These are phyloP conservation scores for Radiomyces spectabilis DNA, from an alignment of 192 early-diverging fungal genomes.

Conservation along the genomic window DNA sequence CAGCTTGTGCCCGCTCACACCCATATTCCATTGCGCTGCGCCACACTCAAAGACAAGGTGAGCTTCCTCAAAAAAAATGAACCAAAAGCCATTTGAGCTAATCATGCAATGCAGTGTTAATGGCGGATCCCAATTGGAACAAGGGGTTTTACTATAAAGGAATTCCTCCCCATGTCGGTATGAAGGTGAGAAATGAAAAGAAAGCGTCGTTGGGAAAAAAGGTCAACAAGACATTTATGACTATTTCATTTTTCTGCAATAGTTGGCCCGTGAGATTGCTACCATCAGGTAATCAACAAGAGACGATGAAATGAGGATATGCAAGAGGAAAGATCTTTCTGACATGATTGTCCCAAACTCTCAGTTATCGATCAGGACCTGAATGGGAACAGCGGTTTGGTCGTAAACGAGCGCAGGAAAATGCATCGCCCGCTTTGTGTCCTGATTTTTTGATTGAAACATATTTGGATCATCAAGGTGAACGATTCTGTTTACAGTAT, in stretches of 20 bases:
- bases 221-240: not conserved
- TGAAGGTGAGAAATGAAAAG: constrained; percentile 55
- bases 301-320: too few relatives aligned
- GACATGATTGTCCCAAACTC: too few relatives aligned
- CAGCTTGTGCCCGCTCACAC: constrained; percentile 88
- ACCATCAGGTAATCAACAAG: constrained; percentile 71
- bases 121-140: constrained; percentile 95
- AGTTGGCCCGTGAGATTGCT: constrained; percentile 86
- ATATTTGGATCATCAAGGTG: constrained; percentile 95
- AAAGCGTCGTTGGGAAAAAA: not conserved
- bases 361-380: constrained; percentile 87
- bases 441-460: constrained; percentile 95
- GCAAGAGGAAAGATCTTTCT: too few relatives aligned
- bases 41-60: constrained; percentile 87
- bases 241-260: not conserved
- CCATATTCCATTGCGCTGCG: constrained; percentile 94
- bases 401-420: constrained; percentile 65
- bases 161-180: constrained; percentile 83
- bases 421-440: constrained; percentile 71
- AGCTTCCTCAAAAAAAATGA: too few relatives aligned
- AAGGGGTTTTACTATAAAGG: constrained; percentile 89
- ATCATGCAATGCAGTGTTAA: constrained; percentile 66
- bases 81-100: too few relatives aligned
- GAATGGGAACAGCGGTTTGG: constrained; percentile 98
- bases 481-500: constrained; percentile 87